These are phyloP conservation scores for Oryza officinalis DNA, from an alignment of 176 grass and related monocot genomes.

Conservation along the genomic window DNA sequence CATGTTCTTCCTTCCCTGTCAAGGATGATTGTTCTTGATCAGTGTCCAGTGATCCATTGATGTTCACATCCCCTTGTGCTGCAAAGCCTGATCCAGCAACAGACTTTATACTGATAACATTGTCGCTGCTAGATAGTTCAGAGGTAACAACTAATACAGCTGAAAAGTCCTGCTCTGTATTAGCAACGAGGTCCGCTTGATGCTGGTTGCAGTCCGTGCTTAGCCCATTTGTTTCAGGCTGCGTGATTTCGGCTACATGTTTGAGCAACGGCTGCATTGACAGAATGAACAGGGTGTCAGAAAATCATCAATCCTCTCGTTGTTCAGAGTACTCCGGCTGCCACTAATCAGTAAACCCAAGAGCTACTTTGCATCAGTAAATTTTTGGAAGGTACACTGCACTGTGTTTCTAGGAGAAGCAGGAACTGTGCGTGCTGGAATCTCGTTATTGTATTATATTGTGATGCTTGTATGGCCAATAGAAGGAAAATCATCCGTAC, in stretches of 20 bases:
- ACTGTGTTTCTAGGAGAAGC: background rate
- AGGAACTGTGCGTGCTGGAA: background rate
- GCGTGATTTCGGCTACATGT: background rate
- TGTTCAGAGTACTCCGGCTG: background rate
- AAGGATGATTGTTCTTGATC: background rate
- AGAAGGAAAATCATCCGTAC: conserved; percentile 6
- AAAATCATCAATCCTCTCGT: background rate
- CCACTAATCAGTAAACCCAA: background rate
- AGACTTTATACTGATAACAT: background rate
- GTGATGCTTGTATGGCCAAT: background rate
- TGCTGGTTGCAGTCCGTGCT: background rate
- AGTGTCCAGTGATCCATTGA: background rate
- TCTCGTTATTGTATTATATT: background rate
- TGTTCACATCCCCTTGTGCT: conserved; percentile 12
- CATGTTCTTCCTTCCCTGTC: background rate
- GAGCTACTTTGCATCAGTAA: background rate
- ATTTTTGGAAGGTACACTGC: background rate
- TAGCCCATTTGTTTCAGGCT: conserved; percentile 1
- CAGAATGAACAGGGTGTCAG: background rate
- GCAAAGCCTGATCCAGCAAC: background rate
- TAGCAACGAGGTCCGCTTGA: background rate
- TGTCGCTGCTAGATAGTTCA: conserved; percentile 12
- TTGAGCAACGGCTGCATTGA: conserved; percentile 52
- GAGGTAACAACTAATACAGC: background rate
- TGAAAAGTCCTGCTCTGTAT: background rate